Evolutionary conservation across 129 eudicot genomes (phyloP).

Genomic region (Heracleum sosnowskyi): DNA sequence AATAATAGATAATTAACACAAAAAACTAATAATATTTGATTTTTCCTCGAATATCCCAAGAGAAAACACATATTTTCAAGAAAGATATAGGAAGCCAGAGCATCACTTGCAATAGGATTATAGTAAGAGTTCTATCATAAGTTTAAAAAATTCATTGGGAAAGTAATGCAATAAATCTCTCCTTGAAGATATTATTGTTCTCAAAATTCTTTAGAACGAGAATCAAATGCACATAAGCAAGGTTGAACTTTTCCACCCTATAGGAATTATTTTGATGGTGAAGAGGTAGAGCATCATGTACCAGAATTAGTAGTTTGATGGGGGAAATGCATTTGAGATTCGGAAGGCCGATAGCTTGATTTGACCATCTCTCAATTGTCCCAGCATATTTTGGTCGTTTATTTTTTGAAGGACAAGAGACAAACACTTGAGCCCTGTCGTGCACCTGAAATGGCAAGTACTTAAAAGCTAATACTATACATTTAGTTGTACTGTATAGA

Average conservation of each 20-base stretch:
- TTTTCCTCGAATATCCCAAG: background rate
- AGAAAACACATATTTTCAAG: background rate
- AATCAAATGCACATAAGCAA: background rate
- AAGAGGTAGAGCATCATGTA: slow-evolving; percentile 21
- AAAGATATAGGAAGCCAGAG: background rate
- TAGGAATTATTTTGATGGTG: slow-evolving; percentile 1
- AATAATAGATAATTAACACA: background rate
- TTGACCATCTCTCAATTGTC: slow-evolving; percentile 63
- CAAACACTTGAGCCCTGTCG: slow-evolving; percentile 91
- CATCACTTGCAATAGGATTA: background rate
- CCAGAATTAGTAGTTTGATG: slow-evolving; percentile 62
- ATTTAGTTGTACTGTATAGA: background rate
- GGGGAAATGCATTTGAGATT: slow-evolving; percentile 41
- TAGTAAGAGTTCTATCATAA: background rate
- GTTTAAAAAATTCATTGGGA: background rate
- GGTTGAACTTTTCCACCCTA: background rate
- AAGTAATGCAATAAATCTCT: background rate
- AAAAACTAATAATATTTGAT: too few species aligned
- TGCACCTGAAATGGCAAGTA: slow-evolving; percentile 55
- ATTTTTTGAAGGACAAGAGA: slow-evolving; percentile 49
- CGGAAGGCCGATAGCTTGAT: slow-evolving; percentile 53
- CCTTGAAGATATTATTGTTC: background rate
- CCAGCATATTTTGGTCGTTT: slow-evolving; percentile 55
- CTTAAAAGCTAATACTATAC: background rate
- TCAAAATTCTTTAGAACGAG: background rate